Evolutionary conservation across 2,329 filamentous ascomycete genomes (phyloP).

Genomic region (Dothistroma septosporum): DNA sequence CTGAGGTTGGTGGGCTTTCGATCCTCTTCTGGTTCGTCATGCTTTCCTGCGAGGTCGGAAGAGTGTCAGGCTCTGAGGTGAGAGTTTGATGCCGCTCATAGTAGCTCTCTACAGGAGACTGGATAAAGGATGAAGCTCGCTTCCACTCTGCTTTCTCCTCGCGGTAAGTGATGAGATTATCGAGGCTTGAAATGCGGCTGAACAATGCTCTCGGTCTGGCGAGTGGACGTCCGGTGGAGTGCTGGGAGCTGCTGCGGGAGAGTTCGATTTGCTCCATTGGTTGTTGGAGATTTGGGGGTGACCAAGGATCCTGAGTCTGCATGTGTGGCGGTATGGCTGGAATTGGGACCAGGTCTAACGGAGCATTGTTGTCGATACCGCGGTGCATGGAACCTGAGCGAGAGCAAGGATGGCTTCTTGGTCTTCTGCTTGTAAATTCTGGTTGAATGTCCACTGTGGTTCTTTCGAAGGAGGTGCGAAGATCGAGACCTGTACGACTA

Average conservation of each 20-base stretch:
- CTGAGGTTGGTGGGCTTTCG: neutral
- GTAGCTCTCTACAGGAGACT: constrained; percentile 12
- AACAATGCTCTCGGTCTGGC: constrained; percentile 25
- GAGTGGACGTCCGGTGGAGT: constrained; percentile 16
- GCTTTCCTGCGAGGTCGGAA: constrained; percentile 3
- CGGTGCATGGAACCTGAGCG: constrained; percentile 11
- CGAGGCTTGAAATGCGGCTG: constrained; percentile 29
- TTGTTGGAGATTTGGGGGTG: constrained; percentile 18
- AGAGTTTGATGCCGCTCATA: constrained; percentile 12
- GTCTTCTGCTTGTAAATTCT: constrained; percentile 4
- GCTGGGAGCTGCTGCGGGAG: constrained; percentile 19
- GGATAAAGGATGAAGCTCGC: constrained; percentile 21
- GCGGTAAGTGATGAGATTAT: constrained; percentile 32
- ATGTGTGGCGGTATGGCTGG: constrained; percentile 13
- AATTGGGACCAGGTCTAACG: constrained; percentile 3
- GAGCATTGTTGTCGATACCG: neutral
- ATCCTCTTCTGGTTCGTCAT: constrained; percentile 9
- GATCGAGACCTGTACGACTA: constrained; percentile 13
- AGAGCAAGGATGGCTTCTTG: constrained; percentile 17
- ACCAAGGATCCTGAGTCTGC: constrained; percentile 19
- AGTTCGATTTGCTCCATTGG: constrained; percentile 8
- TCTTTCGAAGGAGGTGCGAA: constrained; percentile 7
- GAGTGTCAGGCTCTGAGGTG: constrained; percentile 12
- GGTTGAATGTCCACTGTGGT: neutral
- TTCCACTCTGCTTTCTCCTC: constrained; percentile 30